Evolutionary conservation across 179 eudicot genomes (phyloP), one percentile per base, ranked within the genome.

Genomic region (Amaranthus tricolor): DNA sequence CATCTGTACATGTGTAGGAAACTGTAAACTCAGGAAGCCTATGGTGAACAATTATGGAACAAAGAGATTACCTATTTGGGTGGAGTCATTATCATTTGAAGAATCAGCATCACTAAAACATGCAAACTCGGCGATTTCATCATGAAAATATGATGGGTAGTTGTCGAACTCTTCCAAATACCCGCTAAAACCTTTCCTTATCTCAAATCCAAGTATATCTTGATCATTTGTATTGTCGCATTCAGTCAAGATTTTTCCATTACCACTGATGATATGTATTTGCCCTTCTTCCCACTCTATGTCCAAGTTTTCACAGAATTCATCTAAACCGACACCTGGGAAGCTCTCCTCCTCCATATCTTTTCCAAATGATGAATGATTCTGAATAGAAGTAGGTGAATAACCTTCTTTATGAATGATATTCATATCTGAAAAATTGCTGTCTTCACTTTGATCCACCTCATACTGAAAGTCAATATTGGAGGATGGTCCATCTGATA

Each of bases 261-360:
- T 51, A 10, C 81, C 80, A 17, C 68, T 60, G 65, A 52, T 48
- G 12, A 40, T 76, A 71, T 49, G 72, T 68, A 68, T 24, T 47
- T 74, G 77, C 48, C 85, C 90, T 17, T 78, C 88, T 70, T 87
- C 95, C 93, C 93, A 90, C 15, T 86, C 96, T 87, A 90, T 86
- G 49, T 87, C 91, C 12, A 85, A 82, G 80, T 8, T 65, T 63
- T 83, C 86, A 16, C 79, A 86, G 19, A 54, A 63, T 48, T 77
- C 85, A 60, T 78, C 76, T 3, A 75, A 48, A 54, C 63, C 55
- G 24, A 16, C 19, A 64, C 70, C 17, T 21, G 12, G 71, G 16
- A 31, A 31, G 40, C 40, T 31, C 40, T 31, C 40, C 40, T 31
- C 40, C 40, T 31, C 40, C 40, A 31, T 1, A 31, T 31, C 40